These are phyloP conservation scores for Aleurites moluccanus DNA, from an alignment of 441 rosid genomes.

Conservation along the genomic window DNA sequence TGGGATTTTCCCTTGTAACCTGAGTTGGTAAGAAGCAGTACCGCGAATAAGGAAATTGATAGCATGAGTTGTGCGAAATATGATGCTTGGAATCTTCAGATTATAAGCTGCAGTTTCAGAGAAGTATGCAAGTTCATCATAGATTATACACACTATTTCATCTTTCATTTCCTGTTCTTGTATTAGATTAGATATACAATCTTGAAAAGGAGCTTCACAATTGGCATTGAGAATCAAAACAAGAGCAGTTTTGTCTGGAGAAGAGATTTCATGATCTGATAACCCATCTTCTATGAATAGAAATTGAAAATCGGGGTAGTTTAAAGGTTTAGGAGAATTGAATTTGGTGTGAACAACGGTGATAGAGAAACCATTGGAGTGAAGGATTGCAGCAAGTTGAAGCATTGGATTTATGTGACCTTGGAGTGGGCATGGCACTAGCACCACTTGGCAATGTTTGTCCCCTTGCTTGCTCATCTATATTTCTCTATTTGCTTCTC, in stretches of 20 bases:
- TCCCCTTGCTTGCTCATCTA: not conserved
- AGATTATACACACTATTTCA: constrained; percentile 13
- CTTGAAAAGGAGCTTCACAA: constrained; percentile 28
- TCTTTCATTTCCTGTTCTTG: constrained; percentile 26
- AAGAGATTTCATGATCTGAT: not conserved
- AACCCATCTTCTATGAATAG: constrained; percentile 14
- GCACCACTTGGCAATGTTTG: not conserved
- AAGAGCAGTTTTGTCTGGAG: not conserved
- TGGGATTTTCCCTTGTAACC: too few species aligned
- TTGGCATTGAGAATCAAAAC: constrained; percentile 2
- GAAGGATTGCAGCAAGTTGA: not conserved
- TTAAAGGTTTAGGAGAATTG: constrained; percentile 31
- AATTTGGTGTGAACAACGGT: constrained; percentile 28
- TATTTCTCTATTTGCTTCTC: not conserved
- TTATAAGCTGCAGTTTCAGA: constrained; percentile 28
- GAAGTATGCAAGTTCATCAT: constrained; percentile 31
- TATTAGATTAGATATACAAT: constrained; percentile 22
- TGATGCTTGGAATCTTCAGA: constrained; percentile 29
- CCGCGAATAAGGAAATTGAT: constrained; percentile 16
- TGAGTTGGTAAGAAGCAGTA: too few species aligned
- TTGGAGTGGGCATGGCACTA: not conserved
- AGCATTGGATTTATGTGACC: not conserved
- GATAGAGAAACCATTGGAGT: not conserved
- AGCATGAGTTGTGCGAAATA: constrained; percentile 24
- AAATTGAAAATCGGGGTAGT: constrained; percentile 28